Evolutionary conservation across 768 basidiomycete species (phyloP), one percentile per base, ranked within the genome.

Genomic region (Auriscalpium vulgare): DNA sequence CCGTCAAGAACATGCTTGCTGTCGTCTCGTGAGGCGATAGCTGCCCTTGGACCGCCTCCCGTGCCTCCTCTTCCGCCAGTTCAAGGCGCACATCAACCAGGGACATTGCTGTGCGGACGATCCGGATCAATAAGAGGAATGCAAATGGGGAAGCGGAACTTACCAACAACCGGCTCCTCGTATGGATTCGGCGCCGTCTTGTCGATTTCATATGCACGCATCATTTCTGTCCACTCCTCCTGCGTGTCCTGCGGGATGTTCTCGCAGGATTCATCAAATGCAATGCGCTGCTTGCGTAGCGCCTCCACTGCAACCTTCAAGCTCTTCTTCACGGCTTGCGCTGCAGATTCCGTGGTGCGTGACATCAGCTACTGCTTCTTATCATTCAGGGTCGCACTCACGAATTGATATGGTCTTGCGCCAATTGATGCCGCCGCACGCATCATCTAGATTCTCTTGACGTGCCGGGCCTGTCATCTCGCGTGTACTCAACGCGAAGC

Each of bases 391-490:
- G 6, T 8, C 35, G 34, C 11, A 16, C 54, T 16, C 38, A 55
- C 56, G 17, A 13, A 62, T 51, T 11, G n/a, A 21, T 4, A 19
- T 36, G 8, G 53, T 29, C 36, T 62, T 64, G n/a, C 50, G n/a
- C 46, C 55, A 60, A 37, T 62, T 62, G 56, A 50, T 56, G 29
- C 13, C 55, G 35, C 57, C 54, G 21, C 49, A 37, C 4, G 36
- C 35, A 36, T 59, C 56, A 49, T 62, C 48, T 23, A 64, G 40
- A 3, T 54, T 37, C 36, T 64, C 59, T n/a, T 60, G 51, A 5
- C 58, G 48, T 8, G 47, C 47, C 5, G 49, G 57, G 4, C 51
- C 44, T 13, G 35, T 38, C 63, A 62, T 64, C 45, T 65, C 63
- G 2, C 53, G 43, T 5, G 56, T 59, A 9, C 49, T 55, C 7